A percentile compares a stretch with the other conserved stretches of the same genome.
Conservation (phyloP, 2,329 filamentous ascomycete genomes). For the Xylaria sp. region DNA sequence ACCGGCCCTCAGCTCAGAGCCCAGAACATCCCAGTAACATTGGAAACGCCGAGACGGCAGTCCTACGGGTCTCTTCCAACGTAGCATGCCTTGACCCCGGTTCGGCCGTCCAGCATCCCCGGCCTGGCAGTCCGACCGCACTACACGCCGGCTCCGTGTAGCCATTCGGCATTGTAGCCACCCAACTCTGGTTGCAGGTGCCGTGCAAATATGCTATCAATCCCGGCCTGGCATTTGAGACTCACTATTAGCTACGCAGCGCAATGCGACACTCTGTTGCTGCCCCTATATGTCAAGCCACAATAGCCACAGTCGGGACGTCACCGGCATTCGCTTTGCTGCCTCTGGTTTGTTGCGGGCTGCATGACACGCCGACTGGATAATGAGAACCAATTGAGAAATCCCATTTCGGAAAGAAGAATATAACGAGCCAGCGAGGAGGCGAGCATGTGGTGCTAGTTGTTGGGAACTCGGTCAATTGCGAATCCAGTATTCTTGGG, state of each 20-base stretch:
- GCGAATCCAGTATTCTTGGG: background rate
- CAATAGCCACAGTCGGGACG: constrained; percentile 19
- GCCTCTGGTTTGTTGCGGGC: background rate
- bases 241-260: background rate
- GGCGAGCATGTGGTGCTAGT: no score
- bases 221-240: background rate
- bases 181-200: background rate
- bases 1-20: constrained; percentile 5
- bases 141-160: constrained; percentile 12
- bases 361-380: background rate
- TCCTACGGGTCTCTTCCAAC: background rate
- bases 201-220: background rate
- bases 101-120: background rate
- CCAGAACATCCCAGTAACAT: background rate
- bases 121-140: constrained; percentile 3
- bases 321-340: background rate
- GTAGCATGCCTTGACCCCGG: background rate
- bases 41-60: background rate
- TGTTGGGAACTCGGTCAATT: no score
- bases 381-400: background rate
- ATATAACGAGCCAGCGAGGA: background rate
- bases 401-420: background rate
- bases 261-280: background rate
- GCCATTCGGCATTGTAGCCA: background rate
- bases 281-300: constrained; percentile 18